A percentile compares a stretch with the other conserved stretches of the same genome.
Evolutionary conservation across 1,284 basidiomycete species (phyloP).

Genomic region (Rugosomyces carneus): DNA sequence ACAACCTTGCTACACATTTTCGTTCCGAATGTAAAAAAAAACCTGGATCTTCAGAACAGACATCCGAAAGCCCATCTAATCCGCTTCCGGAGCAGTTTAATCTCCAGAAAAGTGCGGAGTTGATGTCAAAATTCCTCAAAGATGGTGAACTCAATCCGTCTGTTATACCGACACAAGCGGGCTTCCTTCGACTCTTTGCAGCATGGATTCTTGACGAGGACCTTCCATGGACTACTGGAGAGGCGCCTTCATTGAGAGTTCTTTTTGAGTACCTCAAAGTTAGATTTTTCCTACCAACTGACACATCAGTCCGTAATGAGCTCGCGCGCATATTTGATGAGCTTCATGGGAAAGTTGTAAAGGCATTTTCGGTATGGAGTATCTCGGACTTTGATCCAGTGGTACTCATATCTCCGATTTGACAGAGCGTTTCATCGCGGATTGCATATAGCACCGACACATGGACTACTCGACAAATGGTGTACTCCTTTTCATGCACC

Average conservation of each 20-base stretch:
- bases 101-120: constrained; percentile 14
- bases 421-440: constrained; percentile 17
- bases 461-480: constrained; percentile 25
- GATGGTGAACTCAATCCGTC: constrained; percentile 22
- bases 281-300: constrained; percentile 20
- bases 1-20: constrained; percentile 22
- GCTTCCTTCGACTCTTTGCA: constrained; percentile 24
- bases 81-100: constrained; percentile 11
- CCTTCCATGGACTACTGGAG: constrained; percentile 25
- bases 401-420: constrained; percentile 15
- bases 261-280: constrained; percentile 24
- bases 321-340: constrained; percentile 21
- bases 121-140: constrained; percentile 21
- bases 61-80: not conserved
- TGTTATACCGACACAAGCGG: constrained; percentile 18
- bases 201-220: constrained; percentile 28
- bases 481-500: constrained; percentile 25
- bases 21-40: constrained; percentile 14
- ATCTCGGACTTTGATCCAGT: constrained; percentile 11
- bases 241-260: constrained; percentile 18
- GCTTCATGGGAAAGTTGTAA: constrained; percentile 8
- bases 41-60: constrained; percentile 1
- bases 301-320: constrained; percentile 25
- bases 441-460: constrained; percentile 23
- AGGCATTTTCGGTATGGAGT: no score